A percentile compares a stretch with the other conserved stretches of the same genome.
Evolutionary conservation across 352 stramenopile genomes (phyloP).

Genomic region (Pythium monospermum): DNA sequence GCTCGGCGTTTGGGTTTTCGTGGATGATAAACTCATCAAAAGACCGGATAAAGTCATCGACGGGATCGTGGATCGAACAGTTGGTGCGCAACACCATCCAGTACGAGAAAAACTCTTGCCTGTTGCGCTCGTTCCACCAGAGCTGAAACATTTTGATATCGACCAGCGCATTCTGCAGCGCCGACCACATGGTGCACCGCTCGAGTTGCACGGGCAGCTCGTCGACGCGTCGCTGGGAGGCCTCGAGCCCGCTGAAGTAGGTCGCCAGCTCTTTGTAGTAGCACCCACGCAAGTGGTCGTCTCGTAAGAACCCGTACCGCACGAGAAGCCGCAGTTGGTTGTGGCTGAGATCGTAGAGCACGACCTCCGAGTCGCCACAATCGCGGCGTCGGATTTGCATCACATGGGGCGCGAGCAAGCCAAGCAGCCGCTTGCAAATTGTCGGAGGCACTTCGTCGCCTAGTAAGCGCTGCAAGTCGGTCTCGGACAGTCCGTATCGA

Average conservation of each 20-base stretch:
- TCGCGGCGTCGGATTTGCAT: conserved; percentile 66
- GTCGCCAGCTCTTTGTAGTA: conserved; percentile 75
- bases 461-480: conserved; percentile 57
- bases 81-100: conserved; percentile 67
- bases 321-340: conserved; percentile 68
- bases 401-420: conserved; percentile 52
- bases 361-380: conserved; percentile 31
- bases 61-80: conserved; percentile 62
- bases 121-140: conserved; percentile 78
- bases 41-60: conserved; percentile 75
- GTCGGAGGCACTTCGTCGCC: conserved; percentile 36
- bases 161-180: conserved; percentile 63
- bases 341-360: conserved; percentile 73
- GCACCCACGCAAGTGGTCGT: conserved; percentile 54
- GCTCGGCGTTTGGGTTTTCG: conserved; percentile 54
- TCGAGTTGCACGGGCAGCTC: conserved; percentile 78
- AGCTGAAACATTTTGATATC: conserved; percentile 86
- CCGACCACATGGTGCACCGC: conserved; percentile 58
- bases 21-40: conserved; percentile 70
- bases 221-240: conserved; percentile 69
- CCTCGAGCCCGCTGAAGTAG: conserved; percentile 67
- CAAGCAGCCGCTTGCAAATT: conserved; percentile 39
- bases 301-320: conserved; percentile 63
- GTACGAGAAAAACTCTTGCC: conserved; percentile 76
- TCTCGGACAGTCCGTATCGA: conserved; percentile 62